These are phyloP conservation scores for Thelonectria discophora DNA, from an alignment of 2,329 filamentous ascomycete genomes.

Conservation along the genomic window DNA sequence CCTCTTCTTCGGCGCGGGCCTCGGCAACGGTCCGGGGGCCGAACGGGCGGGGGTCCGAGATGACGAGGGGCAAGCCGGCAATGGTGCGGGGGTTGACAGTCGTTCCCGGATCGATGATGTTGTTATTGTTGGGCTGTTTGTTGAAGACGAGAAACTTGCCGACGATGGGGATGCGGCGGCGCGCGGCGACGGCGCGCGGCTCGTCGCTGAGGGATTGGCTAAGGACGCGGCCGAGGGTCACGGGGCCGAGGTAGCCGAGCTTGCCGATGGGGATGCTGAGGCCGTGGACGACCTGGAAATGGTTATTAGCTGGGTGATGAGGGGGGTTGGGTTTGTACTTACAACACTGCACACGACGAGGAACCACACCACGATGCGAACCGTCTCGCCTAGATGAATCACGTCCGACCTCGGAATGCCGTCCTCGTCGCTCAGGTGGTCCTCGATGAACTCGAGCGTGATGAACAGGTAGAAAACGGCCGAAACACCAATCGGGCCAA, in stretches of 20 bases:
- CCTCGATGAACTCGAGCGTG: constrained; percentile 75
- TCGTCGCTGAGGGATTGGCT: constrained; percentile 39
- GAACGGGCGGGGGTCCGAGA: constrained; percentile 27
- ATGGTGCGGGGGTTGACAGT: no score
- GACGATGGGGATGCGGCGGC: constrained; percentile 33
- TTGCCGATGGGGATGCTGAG: constrained; percentile 82
- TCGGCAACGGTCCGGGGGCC: neutral
- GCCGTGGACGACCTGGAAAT: constrained; percentile 72
- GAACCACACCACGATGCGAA: constrained; percentile 85
- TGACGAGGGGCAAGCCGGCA: constrained; percentile 22
- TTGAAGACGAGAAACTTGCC: constrained; percentile 26
- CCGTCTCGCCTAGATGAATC: constrained; percentile 68
- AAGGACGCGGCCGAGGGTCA: constrained; percentile 59
- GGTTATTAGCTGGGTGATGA: neutral
- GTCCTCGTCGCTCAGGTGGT: constrained; percentile 61
- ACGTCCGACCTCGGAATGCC: constrained; percentile 73
- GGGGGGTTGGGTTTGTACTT: constrained; percentile 47
- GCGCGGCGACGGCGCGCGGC: constrained; percentile 7
- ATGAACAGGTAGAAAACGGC: constrained; percentile 92
- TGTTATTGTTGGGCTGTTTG: neutral
- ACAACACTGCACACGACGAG: constrained; percentile 83
- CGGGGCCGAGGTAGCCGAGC: constrained; percentile 68
- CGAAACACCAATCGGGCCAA: constrained; percentile 90
- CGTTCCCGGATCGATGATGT: no score
- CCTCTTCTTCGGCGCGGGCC: neutral